phyloP scores from a whole-genome alignment of 768 basidiomycete genomes.

The Phlebiopsis flavidoalba region DNA sequence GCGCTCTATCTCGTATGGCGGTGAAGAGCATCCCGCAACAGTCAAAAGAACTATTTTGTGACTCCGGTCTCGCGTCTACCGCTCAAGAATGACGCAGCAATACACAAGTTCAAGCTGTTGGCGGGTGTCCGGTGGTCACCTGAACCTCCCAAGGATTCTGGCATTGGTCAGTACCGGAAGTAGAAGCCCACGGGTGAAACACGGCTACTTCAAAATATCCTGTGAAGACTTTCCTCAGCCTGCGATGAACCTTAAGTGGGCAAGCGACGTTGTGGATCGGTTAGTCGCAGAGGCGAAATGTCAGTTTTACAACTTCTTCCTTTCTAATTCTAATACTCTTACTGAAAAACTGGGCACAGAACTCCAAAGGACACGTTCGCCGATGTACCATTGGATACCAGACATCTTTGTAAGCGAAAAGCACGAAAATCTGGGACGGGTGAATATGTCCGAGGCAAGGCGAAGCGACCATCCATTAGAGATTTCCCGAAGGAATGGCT shows the following conservation, averaged over 20 bases:
- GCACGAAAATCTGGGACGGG: slow-evolving; percentile 68
- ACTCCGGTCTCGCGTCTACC: slow-evolving; percentile 73
- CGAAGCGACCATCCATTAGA: slow-evolving; percentile 55
- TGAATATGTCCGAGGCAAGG: slow-evolving; percentile 52
- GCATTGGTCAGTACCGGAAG: slow-evolving; percentile 41
- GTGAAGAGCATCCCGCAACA: slow-evolving; percentile 68
- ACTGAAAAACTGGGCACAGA: slow-evolving; percentile 23
- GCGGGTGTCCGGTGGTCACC: slow-evolving; percentile 87
- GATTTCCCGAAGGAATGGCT: slow-evolving; percentile 91
- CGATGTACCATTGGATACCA: slow-evolving; percentile 74
- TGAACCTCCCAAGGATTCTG: slow-evolving; percentile 65
- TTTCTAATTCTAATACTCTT: slow-evolving; percentile 15
- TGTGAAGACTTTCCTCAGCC: slow-evolving; percentile 83
- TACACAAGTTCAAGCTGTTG: slow-evolving; percentile 83
- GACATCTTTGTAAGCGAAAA: slow-evolving; percentile 67
- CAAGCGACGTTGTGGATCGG: slow-evolving; percentile 77
- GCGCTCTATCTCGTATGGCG: slow-evolving; percentile 71
- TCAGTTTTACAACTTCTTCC: slow-evolving; percentile 37
- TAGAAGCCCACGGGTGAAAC: slow-evolving; percentile 35
- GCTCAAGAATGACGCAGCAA: slow-evolving; percentile 52
- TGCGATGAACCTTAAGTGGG: slow-evolving; percentile 92
- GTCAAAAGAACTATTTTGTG: slow-evolving; percentile 69
- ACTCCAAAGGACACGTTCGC: slow-evolving; percentile 40
- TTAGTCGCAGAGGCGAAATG: slow-evolving; percentile 82
- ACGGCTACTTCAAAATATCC: slow-evolving; percentile 87